A percentile compares a stretch with the other conserved stretches of the same genome.
These are phyloP conservation scores for Phalaenopsis aphrodite DNA, from an alignment of 106 monocot genomes.

Conservation along the genomic window DNA sequence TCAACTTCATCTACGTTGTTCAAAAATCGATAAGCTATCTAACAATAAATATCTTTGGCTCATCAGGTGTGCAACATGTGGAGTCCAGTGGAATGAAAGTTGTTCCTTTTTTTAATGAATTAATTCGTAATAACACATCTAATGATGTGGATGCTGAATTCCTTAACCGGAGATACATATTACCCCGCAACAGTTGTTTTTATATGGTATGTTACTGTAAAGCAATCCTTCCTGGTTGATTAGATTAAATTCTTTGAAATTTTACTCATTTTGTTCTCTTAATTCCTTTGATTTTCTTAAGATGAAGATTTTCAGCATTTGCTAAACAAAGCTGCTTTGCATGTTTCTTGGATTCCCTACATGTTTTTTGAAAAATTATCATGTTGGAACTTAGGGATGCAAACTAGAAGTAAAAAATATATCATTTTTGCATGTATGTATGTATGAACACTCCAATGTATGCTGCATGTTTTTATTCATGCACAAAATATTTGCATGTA, in stretches of 20 bases:
- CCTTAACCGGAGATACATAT: constrained; percentile 42
- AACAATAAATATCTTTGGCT: constrained; percentile 4
- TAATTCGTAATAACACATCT: constrained; percentile 36
- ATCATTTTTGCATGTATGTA: not conserved
- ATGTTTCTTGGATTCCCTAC: not conserved
- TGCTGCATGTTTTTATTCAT: not conserved
- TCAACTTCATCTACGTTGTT: not conserved
- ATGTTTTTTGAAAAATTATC: not conserved
- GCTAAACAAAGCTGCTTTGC: not conserved
- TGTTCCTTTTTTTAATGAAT: constrained; percentile 48
- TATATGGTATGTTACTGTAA: constrained; percentile 48
- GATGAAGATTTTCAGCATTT: not conserved
- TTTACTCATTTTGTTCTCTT: not conserved
- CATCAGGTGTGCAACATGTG: constrained; percentile 20
- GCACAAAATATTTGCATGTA: not conserved
- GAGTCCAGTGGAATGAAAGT: constrained; percentile 12
- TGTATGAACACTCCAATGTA: not conserved
- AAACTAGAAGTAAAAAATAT: too few relatives aligned
- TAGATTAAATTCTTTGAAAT: not conserved
- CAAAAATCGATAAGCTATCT: not conserved
- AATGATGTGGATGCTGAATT: constrained; percentile 62
- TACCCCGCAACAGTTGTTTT: constrained; percentile 58
- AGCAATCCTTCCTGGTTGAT: not conserved
- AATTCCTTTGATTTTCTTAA: not conserved
- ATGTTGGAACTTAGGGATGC: not conserved